Evolutionary conservation across 805 yeast species (phyloP), one percentile per base, ranked within the genome.

Genomic region (Ogataea pini): DNA sequence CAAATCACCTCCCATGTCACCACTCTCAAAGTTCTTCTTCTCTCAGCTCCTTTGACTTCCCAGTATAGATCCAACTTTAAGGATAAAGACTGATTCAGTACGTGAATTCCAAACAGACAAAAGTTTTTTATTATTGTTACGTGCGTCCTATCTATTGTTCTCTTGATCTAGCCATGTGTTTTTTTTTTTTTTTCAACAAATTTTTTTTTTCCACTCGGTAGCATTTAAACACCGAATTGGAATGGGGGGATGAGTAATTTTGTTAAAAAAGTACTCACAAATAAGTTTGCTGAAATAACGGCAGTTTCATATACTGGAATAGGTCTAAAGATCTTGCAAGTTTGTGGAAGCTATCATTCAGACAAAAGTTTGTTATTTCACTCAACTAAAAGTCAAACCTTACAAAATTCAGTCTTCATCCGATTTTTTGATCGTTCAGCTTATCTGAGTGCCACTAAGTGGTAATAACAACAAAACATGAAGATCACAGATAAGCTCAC

Each of bases 401-500:
- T 9, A 24, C 33, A 12, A 14, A 29, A 18, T 8, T 20, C 2
- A 34, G 10, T 18, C 5, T 12, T 10, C n/a, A 6, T 34, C 22
- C 36, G 18, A 14, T 17, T 34, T 7, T 17, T 18, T 14, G 16
- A 17, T 34, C 16, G 7, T 5, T 18, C 37, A 10, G 33, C 42
- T 27, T 39, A 27, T 39, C 42, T 20, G 3, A 27, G 18, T 22
- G 12, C 18, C 40, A 19, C 29, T 12, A 29, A 7, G 25, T n/a
- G 42, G 32, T 16, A 14, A 12, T 14, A 37, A 24, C 31, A 25
- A 12, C 12, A 8, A 14, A 31, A 24, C 14, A 76, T 77, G 80
- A 76, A 71, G 63, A 65, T 77, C 54, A 69, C 78, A 12, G 72
- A 75, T 36, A 77, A 77, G 57, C 67, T 77, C 42, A 52, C 61